phyloP scores from a whole-genome alignment of 805 yeast species.

The Priceomyces medius region DNA sequence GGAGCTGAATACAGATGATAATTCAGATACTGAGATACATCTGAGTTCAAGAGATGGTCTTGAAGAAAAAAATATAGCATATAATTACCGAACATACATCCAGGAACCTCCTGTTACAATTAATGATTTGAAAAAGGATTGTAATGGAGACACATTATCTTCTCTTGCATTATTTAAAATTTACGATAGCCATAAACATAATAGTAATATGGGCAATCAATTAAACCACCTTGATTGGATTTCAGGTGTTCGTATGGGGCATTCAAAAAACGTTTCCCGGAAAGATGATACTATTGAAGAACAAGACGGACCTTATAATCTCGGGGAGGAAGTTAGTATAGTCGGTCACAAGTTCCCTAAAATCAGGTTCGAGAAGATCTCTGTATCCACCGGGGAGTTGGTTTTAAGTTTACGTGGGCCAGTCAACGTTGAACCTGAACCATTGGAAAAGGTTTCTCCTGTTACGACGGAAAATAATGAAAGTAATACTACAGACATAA shows the following conservation, averaged over 20 bases:
- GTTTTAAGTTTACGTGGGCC: conserved; percentile 75
- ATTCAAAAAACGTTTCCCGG: conserved; percentile 19
- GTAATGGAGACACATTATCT: conserved; percentile 35
- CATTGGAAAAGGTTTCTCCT: neutral
- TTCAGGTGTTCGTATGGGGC: conserved; percentile 82
- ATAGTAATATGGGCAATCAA: conserved; percentile 34
- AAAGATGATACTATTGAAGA: conserved; percentile 12
- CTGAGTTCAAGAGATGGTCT: neutral
- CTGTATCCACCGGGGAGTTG: conserved; percentile 81
- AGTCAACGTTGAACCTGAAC: conserved; percentile 12
- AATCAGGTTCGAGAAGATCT: conserved; percentile 79
- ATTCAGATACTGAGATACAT: neutral
- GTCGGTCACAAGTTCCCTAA: conserved; percentile 90
- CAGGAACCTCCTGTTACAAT: conserved; percentile 36
- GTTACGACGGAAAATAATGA: conserved; percentile 4
- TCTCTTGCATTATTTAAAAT: conserved; percentile 36
- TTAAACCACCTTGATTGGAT: conserved; percentile 84
- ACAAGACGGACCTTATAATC: conserved; percentile 50
- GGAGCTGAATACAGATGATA: conserved; percentile 14
- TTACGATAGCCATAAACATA: conserved; percentile 38
- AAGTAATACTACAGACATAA: conserved; percentile 1
- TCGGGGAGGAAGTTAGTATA: conserved; percentile 88
- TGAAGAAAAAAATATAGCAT: conserved; percentile 4
- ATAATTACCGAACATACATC: conserved; percentile 33
- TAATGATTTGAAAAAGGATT: conserved; percentile 29